phyloP scores from a whole-genome alignment of 2,329 filamentous ascomycete species.

The Colletotrichum acutatum region DNA sequence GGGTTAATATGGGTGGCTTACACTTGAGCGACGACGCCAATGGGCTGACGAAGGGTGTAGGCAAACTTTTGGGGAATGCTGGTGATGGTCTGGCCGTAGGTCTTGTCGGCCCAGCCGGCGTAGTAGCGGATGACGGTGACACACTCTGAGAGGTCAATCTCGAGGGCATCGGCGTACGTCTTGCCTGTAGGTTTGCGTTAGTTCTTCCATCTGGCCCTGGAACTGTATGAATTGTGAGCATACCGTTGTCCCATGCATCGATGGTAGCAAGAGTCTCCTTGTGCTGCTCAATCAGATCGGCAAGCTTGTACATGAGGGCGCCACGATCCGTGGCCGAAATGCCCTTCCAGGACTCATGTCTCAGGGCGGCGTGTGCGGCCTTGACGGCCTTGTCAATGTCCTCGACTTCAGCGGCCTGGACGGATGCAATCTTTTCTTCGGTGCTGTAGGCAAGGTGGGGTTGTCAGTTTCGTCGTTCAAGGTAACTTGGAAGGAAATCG shows the following conservation, averaged over 20 bases:
- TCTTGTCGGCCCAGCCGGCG: conserved; percentile 82
- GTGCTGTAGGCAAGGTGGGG: background rate
- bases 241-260: conserved; percentile 78
- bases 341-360: conserved; percentile 75
- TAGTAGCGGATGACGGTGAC: conserved; percentile 74
- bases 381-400: conserved; percentile 74
- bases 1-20: background rate
- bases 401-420: conserved; percentile 72
- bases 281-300: conserved; percentile 76
- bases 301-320: conserved; percentile 75
- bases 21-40: conserved; percentile 80
- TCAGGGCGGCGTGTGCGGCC: conserved; percentile 76
- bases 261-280: conserved; percentile 58
- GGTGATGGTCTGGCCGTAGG: conserved; percentile 81
- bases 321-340: conserved; percentile 75
- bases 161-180: conserved; percentile 72
- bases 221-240: too few relatives aligned
- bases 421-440: conserved; percentile 62
- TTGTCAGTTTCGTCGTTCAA: background rate
- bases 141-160: conserved; percentile 69
- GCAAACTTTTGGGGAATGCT: conserved; percentile 76
- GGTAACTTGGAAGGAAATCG: background rate
- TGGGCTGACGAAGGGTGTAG: conserved; percentile 79
- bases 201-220: too few relatives aligned
- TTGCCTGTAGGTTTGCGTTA: conserved; percentile 51